phyloP scores from a whole-genome alignment of 2,329 filamentous ascomycete species.

The Tympanopsis confertula region DNA sequence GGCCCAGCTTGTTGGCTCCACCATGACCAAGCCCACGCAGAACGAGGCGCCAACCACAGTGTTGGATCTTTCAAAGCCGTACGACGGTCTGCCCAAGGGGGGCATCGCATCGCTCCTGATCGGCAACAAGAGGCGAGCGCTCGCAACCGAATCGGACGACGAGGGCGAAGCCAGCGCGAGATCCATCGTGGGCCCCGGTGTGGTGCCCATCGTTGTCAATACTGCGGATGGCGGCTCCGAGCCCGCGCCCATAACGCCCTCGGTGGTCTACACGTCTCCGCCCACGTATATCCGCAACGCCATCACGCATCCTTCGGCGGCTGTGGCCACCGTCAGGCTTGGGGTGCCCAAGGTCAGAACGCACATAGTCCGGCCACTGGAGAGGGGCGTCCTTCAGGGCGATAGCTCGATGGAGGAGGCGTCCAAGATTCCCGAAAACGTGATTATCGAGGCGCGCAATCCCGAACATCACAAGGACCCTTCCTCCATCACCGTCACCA shows the following conservation, averaged over 20 bases:
- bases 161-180: slow-evolving; percentile 56
- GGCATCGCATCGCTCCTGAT: slow-evolving; percentile 76
- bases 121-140: slow-evolving; percentile 82
- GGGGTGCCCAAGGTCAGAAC: slow-evolving; percentile 78
- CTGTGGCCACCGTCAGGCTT: slow-evolving; percentile 71
- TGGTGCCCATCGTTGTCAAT: slow-evolving; percentile 65
- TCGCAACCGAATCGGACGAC: slow-evolving; percentile 63
- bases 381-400: slow-evolving; percentile 46
- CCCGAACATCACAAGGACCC: slow-evolving; percentile 69
- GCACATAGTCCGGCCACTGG: slow-evolving; percentile 72
- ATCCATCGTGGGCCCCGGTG: slow-evolving; percentile 49
- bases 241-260: slow-evolving; percentile 23
- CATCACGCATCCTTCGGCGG: slow-evolving; percentile 69
- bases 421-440: slow-evolving; percentile 51
- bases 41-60: slow-evolving; percentile 70
- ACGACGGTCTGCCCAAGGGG: slow-evolving; percentile 82
- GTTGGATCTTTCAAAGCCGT: slow-evolving; percentile 84
- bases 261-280: slow-evolving; percentile 29
- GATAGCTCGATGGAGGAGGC: slow-evolving; percentile 48
- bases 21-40: slow-evolving; percentile 47
- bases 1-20: slow-evolving; percentile 72
- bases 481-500: slow-evolving; percentile 70
- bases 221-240: slow-evolving; percentile 66
- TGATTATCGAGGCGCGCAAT: slow-evolving; percentile 82
- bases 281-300: slow-evolving; percentile 82